A percentile compares a stretch with the other conserved stretches of the same genome.
Conservation (phyloP, 306 rosid species). For the Begonia peltatifolia region DNA sequence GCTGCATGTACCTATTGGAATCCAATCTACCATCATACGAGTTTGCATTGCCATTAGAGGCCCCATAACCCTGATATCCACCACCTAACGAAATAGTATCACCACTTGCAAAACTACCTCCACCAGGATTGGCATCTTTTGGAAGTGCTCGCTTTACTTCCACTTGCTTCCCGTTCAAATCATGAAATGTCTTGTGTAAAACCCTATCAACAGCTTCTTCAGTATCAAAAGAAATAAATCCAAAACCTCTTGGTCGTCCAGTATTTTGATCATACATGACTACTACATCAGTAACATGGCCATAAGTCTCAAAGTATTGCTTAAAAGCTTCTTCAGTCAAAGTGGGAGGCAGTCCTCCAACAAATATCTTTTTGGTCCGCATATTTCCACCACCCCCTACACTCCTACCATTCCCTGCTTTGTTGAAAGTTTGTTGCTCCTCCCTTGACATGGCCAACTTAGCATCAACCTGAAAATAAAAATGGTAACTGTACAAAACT, state of each 20-base stretch:
- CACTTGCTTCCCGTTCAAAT: conserved; percentile 91
- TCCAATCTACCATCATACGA: conserved; percentile 81
- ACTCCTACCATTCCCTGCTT: conserved; percentile 49
- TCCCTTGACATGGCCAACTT: conserved; percentile 96
- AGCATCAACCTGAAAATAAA: conserved; percentile 74
- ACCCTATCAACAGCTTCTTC: conserved; percentile 98
- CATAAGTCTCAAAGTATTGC: conserved; percentile 76
- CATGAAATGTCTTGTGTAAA: conserved; percentile 89
- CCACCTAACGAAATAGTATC: conserved; percentile 19
- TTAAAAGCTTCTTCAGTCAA: conserved; percentile 80
- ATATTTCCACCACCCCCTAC: conserved; percentile 66
- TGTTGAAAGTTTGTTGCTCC: conserved; percentile 79
- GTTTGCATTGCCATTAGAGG: conserved; percentile 76
- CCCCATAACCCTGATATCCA: conserved; percentile 80
- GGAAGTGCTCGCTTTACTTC: conserved; percentile 99
- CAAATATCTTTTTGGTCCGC: conserved; percentile 89
- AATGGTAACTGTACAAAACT: background rate
- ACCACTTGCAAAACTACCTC: conserved; percentile 71
- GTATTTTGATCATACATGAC: conserved; percentile 97
- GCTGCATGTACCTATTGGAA: conserved; percentile 80
- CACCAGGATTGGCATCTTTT: conserved; percentile 91
- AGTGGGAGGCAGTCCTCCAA: conserved; percentile 92
- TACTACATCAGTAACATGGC: conserved; percentile 86
- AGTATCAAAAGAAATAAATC: conserved; percentile 81
- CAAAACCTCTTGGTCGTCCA: conserved; percentile 98